phyloP scores from a whole-genome alignment of 768 basidiomycete genomes.

The Mycena rebaudengoi region DNA sequence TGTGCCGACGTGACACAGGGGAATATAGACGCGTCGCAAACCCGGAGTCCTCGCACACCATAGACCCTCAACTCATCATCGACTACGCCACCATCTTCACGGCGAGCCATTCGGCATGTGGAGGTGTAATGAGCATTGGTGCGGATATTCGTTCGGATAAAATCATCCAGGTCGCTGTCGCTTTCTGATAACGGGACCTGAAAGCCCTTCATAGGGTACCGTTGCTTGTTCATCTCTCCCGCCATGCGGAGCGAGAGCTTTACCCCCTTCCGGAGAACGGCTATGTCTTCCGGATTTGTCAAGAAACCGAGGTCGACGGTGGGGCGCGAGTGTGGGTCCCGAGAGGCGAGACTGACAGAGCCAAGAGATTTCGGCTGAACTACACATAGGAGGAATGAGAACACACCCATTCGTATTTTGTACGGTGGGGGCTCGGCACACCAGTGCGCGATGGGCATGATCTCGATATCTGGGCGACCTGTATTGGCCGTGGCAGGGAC shows the following conservation, averaged over 20 bases:
- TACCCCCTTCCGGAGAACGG: constrained; percentile 26
- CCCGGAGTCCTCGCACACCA: constrained; percentile 52
- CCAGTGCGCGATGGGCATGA: constrained; percentile 28
- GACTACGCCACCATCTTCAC: constrained; percentile 48
- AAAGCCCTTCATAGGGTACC: constrained; percentile 33
- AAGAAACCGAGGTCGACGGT: constrained; percentile 33
- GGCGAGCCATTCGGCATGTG: constrained; percentile 23
- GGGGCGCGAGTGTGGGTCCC: constrained; percentile 23
- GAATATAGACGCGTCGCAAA: constrained; percentile 43
- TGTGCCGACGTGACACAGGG: constrained; percentile 40
- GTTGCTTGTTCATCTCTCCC: constrained; percentile 17
- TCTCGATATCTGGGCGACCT: constrained; percentile 42
- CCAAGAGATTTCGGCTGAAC: constrained; percentile 26
- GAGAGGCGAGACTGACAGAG: constrained; percentile 27
- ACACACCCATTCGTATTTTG: constrained; percentile 28
- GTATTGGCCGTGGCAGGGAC: not conserved
- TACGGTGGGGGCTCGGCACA: constrained; percentile 26
- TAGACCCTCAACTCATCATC: constrained; percentile 53
- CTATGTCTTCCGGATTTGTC: constrained; percentile 28
- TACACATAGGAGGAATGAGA: constrained; percentile 19
- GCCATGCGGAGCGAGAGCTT: constrained; percentile 25
- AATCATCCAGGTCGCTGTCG: constrained; percentile 33
- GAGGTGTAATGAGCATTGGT: constrained; percentile 41
- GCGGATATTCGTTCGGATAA: constrained; percentile 27
- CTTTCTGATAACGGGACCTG: constrained; percentile 31